Evolutionary conservation across 169 alveolate genomes (phyloP), one percentile per base, ranked within the genome.

Genomic region (Plasmodium ovale): DNA sequence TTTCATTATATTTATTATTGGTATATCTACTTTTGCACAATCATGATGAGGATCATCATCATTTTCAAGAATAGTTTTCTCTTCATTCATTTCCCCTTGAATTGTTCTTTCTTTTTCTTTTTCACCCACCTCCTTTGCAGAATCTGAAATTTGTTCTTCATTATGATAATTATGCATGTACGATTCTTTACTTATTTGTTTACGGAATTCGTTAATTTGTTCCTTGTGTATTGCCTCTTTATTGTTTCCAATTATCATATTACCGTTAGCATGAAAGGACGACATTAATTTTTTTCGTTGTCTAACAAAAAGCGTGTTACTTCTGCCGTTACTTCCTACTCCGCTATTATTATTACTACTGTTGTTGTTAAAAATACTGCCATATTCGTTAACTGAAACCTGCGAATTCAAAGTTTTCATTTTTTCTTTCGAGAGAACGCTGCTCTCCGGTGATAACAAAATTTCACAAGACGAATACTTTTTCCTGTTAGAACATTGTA

Each of bases 171-270:
- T 19, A 53, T 19, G 14, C 65, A 79, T 64, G 25, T 27, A 16
- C 35, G 82, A 35, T 64, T 79, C 89, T 16, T 64, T 21, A 54
- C 79, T 79, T 64, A 79, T 49, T 65, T 79, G 56, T 64, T 67
- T 79, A 14, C 67, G 82, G 47, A 79, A 79, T 33, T 79, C 79
- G 33, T 79, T 79, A 64, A 79, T 79, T 64, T 79, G 89, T 53
- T 79, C 89, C 65, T 64, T 67, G 39, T 79, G 89, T 79, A 79
- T 79, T 33, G 89, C 89, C 65, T 79, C 89, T 79, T 79, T 79
- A 65, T 35, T 37, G 51, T 62, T 49, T 23, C 89, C 89, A 4
- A 51, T 79, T 64, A 79, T 79, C 89, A 79, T 79, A 65, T 65
- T 71, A 21, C 89, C 89, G 56, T 65, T 62, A 33, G 82, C 84